A percentile compares a stretch with the other conserved stretches of the same genome.
These are phyloP conservation scores for Byssoonygena ceratinophila DNA, from an alignment of 2,329 filamentous ascomycete species.

Conservation along the genomic window DNA sequence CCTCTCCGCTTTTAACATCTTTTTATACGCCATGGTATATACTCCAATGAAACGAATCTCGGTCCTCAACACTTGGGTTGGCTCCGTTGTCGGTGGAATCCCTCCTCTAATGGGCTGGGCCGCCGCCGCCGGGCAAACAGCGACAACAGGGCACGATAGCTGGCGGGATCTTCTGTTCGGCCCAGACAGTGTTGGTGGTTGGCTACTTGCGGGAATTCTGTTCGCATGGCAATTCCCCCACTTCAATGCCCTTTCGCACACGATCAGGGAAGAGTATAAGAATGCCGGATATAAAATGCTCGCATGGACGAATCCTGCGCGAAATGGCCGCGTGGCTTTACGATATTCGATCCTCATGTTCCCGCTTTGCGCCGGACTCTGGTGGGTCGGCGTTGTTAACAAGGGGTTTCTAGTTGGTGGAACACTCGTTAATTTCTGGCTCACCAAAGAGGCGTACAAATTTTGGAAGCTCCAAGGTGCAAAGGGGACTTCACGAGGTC, in stretches of 20 bases:
- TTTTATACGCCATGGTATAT: constrained; percentile 82
- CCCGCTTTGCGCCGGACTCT: constrained; percentile 72
- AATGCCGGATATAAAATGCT: constrained; percentile 60
- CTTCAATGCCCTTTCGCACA: constrained; percentile 88
- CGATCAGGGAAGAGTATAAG: constrained; percentile 81
- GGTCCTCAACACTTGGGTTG: constrained; percentile 87
- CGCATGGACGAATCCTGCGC: constrained; percentile 72
- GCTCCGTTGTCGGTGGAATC: constrained; percentile 83
- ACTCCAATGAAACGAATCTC: constrained; percentile 84
- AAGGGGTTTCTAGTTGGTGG: constrained; percentile 75
- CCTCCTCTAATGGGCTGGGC: constrained; percentile 98
- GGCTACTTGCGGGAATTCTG: constrained; percentile 72
- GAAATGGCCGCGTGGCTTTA: constrained; percentile 77
- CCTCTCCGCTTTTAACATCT: constrained; percentile 73
- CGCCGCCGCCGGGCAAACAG: constrained; percentile 79
- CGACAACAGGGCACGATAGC: constrained; percentile 57
- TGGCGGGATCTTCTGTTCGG: constrained; percentile 72
- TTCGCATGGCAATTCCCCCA: constrained; percentile 98
- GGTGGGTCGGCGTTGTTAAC: constrained; percentile 70
- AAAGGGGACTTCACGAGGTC: constrained; percentile 64
- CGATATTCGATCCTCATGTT: constrained; percentile 79
- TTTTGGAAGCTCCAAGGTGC: constrained; percentile 74
- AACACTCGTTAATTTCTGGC: constrained; percentile 73
- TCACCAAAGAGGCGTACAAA: constrained; percentile 63
- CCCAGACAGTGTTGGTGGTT: constrained; percentile 61